phyloP scores from a whole-genome alignment of 2,329 filamentous ascomycete species.

The Phaeosphaeriaceae sp. region DNA sequence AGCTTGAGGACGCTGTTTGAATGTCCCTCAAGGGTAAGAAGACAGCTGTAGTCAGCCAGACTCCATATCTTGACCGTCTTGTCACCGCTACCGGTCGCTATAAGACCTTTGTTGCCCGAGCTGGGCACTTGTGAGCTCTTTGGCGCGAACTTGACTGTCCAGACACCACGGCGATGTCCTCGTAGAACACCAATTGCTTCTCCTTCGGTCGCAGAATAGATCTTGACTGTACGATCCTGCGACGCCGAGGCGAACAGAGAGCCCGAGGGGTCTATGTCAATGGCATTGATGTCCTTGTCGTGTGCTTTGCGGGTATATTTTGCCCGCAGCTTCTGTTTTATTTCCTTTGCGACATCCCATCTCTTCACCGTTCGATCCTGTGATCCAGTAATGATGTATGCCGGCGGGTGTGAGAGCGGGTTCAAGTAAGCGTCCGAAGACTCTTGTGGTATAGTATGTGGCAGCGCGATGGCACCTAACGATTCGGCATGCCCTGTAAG shows the following conservation, averaged over 20 bases:
- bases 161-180: slow-evolving; percentile 93
- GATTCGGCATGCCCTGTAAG: slow-evolving; percentile 96
- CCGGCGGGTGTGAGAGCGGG: slow-evolving; percentile 79
- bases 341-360: slow-evolving; percentile 72
- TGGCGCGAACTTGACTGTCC: slow-evolving; percentile 91
- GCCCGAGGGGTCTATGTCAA: slow-evolving; percentile 77
- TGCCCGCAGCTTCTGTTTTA: slow-evolving; percentile 67
- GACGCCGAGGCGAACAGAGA: slow-evolving; percentile 94
- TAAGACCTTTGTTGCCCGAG: slow-evolving; percentile 76
- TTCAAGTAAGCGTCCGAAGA: slow-evolving; percentile 74
- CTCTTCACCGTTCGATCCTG: slow-evolving; percentile 95
- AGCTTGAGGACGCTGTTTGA: slow-evolving; percentile 95
- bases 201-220: slow-evolving; percentile 90
- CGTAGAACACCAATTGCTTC: slow-evolving; percentile 89
- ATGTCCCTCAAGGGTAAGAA: slow-evolving; percentile 94
- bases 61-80: slow-evolving; percentile 97
- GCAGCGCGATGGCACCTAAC: slow-evolving; percentile 85
- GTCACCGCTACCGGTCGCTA: slow-evolving; percentile 92
- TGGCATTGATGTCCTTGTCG: slow-evolving; percentile 97
- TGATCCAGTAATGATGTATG: slow-evolving; percentile 88
- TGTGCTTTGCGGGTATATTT: slow-evolving; percentile 92
- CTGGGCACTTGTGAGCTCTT: slow-evolving; percentile 67
- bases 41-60: slow-evolving; percentile 86
- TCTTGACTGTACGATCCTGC: slow-evolving; percentile 95
- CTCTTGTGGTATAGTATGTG: slow-evolving; percentile 70